Evolutionary conservation across 1,284 basidiomycete genomes (phyloP).

Genomic region (Naganishia albida): DNA sequence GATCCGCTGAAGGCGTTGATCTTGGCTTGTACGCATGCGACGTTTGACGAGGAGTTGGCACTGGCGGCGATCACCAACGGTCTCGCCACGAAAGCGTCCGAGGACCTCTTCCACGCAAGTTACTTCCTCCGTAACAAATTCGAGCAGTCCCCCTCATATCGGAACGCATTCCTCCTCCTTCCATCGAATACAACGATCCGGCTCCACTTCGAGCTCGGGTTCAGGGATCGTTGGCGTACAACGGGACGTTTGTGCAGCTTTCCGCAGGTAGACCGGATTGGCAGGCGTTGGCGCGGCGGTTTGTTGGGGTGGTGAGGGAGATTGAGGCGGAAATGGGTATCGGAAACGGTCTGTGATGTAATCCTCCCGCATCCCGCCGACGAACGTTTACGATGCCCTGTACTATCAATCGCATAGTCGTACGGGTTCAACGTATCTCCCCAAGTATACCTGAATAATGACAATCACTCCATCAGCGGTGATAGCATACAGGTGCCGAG

Average conservation of each 20-base stretch:
- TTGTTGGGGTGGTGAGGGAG: not conserved
- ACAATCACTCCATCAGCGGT: too few relatives aligned
- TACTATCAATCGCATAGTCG: not conserved
- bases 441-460: too few relatives aligned
- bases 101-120: not conserved
- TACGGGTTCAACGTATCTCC: too few relatives aligned
- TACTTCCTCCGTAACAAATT: not conserved
- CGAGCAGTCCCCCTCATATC: not conserved
- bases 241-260: not conserved
- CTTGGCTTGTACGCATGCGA: not conserved
- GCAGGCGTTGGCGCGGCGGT: not conserved
- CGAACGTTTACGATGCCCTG: too few relatives aligned
- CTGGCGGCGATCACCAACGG: not conserved
- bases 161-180: slow-evolving; percentile 2
- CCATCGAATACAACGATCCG: not conserved
- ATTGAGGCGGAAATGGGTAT: slow-evolving; percentile 3
- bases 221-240: not conserved
- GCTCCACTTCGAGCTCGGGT: not conserved
- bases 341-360: not conserved
- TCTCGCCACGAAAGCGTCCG: not conserved
- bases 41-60: not conserved
- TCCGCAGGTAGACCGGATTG: not conserved
- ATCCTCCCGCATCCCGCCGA: not conserved
- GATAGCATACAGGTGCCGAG: too few relatives aligned
- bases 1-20: not conserved